A percentile compares a stretch with the other conserved stretches of the same genome.
phyloP scores from a whole-genome alignment of 192 early-diverging fungal species.

The Entomortierella lignicola region DNA sequence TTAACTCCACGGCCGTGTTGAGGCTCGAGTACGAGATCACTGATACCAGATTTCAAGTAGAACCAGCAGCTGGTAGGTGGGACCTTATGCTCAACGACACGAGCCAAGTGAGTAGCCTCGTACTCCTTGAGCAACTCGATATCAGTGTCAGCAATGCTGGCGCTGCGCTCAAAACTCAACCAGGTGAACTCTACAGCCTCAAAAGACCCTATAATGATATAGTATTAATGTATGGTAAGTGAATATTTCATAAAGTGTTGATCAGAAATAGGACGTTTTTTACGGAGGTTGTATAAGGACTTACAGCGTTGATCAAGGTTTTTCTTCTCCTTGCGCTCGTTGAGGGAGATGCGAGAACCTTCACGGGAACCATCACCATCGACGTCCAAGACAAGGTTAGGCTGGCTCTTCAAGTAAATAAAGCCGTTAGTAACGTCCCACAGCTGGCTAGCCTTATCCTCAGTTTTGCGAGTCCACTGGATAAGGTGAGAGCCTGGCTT shows the following conservation, averaged over 20 bases:
- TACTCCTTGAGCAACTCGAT: conserved; percentile 43
- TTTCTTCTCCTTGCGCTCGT: conserved; percentile 53
- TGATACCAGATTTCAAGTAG: conserved; percentile 51
- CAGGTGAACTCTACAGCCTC: conserved; percentile 43
- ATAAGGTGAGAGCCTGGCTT: conserved; percentile 22
- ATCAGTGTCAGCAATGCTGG: conserved; percentile 12
- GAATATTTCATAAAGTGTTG: not conserved
- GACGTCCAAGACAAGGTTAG: conserved; percentile 42
- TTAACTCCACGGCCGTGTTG: conserved; percentile 28
- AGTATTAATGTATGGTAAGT: not conserved
- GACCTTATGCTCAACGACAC: conserved; percentile 21
- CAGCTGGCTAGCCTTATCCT: conserved; percentile 37
- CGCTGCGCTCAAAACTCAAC: conserved; percentile 18
- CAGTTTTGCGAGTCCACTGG: conserved; percentile 42
- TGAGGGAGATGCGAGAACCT: conserved; percentile 36
- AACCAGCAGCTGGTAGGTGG: conserved; percentile 43
- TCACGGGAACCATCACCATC: conserved; percentile 53
- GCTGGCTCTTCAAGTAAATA: conserved; percentile 36
- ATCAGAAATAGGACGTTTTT: not conserved
- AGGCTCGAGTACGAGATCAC: conserved; percentile 34
- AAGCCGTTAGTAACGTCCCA: conserved; percentile 39
- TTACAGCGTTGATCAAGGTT: conserved; percentile 48
- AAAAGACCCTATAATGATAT: conserved; percentile 35
- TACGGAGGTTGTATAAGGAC: not conserved
- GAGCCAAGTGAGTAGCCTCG: conserved; percentile 31